Evolutionary conservation across 345 rosid genomes (phyloP), one percentile per base, ranked within the genome.

Genomic region (Syzygium aqueum): DNA sequence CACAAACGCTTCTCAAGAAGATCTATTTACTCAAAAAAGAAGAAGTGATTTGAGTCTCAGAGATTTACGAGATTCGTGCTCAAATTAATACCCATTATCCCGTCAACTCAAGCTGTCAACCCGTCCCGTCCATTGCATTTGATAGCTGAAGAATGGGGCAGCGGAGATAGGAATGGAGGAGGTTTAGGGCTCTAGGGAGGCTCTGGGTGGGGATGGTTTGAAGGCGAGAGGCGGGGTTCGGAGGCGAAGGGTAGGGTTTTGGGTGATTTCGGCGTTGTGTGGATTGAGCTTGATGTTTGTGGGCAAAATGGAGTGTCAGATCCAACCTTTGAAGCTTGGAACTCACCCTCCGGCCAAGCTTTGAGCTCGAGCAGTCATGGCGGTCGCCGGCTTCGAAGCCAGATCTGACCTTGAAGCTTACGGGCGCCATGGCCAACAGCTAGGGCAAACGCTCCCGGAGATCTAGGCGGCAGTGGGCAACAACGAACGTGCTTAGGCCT

Each of bases 91-190:
- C 87, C 90, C 77, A 28, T 89, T 85, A 40, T 90, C 85, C 92
- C 92, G 50, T 90, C 93, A 12, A 89, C 88, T 89, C 90, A 90
- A 89, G 86, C 78, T 92, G 46, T 88, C 93, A 82, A 94, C 94
- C 14, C 93, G 87, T n/a, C 94, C 14, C 93, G 87, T n/a, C 94
- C 95, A 5, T 57, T 90, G 78, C 89, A 88, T 91, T 17, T 89
- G 53, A 46, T 90, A 37, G 40, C 90, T 7, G 88, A 59, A 25
- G 92, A 88, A 90, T 22, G 21, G n/a, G 91, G 88, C 33, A 90
- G 87, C 15, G 90, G 87, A 43, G 49, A 50, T 12, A 59, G 85
- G 22, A 50, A 28, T 84, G 92, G 94, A 51, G 90, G 91, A 0
- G 89, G 88, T 23, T 84, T n/a, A 10, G 89, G 89, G 63, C 57